Base-by-base conservation (phyloP, 208 protist genomes). In the Leishmania major region DNA sequence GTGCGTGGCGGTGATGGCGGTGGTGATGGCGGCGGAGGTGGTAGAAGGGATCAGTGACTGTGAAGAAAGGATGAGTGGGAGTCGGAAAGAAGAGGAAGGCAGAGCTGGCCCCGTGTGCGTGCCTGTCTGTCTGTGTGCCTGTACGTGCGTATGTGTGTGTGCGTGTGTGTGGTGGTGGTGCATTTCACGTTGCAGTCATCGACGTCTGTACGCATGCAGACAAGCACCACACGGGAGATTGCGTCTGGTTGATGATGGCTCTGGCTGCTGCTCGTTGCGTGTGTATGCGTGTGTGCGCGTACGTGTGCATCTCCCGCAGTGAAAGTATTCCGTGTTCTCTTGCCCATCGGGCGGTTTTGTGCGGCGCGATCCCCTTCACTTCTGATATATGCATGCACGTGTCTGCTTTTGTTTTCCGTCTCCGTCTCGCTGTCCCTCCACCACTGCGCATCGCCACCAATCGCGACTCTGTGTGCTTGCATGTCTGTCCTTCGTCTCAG, bases 51-150 rank as follows among this genome's bases (percentile, higher is more conserved):
- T 75, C 10, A 55, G 28, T 51, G 71, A 37, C 7, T 77, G n/a
- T 13, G n/a, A 60, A 77, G 35, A 59, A n/a, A 28, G 72, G 37
- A 45, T 37, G n/a, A 62, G 51, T 25, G 47, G 7, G 71, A 57
- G 71, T 15, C 0, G 31, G 19, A 17, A 10, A 47, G n/a, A 49
- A 35, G 45, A 45, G 17, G 40, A 73, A 51, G 69, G 31, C 43
- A 51, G 69, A 51, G 69, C 11, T 31, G 69, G 69, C 69, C 69
- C 49, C 43, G 25, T 73, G 72, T 55, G 72, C 35, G 72, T 59
- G 47, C 6, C 47, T n/a, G 47, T 37, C 11, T 25, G 47, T 13
- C 25, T 35, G 28, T 59, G 49, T 76, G 49, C 59, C 31, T 77
- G 72, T 45, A 7, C 17, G 72, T 60, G 49, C 59, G 28, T 47